phyloP scores from a whole-genome alignment of 1,139 yeast species.

The Protomyces inouyei region DNA sequence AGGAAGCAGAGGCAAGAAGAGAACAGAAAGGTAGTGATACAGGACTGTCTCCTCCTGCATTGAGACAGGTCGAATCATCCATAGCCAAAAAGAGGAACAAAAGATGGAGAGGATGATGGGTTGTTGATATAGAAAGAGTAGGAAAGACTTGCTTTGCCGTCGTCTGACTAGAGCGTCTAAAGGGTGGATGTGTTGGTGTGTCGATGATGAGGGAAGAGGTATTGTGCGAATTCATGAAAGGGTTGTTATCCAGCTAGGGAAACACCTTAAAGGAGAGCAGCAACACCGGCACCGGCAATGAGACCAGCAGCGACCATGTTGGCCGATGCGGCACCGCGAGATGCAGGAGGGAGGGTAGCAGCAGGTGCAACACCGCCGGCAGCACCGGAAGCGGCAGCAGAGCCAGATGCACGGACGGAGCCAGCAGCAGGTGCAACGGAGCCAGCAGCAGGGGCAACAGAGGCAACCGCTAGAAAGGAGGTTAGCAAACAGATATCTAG shows the following conservation, averaged over 20 bases:
- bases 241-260: background rate
- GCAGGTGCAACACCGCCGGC: background rate
- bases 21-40: background rate
- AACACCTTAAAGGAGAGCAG: background rate
- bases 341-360: background rate
- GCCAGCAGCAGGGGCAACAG: background rate
- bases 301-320: conserved; percentile 3
- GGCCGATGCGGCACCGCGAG: conserved; percentile 1
- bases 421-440: background rate
- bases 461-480: background rate
- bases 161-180: conserved; percentile 1
- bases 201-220: background rate
- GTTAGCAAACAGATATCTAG: background rate
- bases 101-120: background rate
- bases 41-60: background rate
- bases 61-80: background rate
- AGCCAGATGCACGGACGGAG: background rate
- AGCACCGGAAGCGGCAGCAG: background rate
- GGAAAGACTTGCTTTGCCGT: background rate
- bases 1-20: background rate
- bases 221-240: background rate
- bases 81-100: background rate
- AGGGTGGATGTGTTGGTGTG: background rate
- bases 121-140: background rate
- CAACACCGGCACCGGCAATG: conserved; percentile 3